These are phyloP conservation scores for Trichosporon coremiiforme DNA, from an alignment of 1,284 basidiomycete genomes.

Conservation along the genomic window DNA sequence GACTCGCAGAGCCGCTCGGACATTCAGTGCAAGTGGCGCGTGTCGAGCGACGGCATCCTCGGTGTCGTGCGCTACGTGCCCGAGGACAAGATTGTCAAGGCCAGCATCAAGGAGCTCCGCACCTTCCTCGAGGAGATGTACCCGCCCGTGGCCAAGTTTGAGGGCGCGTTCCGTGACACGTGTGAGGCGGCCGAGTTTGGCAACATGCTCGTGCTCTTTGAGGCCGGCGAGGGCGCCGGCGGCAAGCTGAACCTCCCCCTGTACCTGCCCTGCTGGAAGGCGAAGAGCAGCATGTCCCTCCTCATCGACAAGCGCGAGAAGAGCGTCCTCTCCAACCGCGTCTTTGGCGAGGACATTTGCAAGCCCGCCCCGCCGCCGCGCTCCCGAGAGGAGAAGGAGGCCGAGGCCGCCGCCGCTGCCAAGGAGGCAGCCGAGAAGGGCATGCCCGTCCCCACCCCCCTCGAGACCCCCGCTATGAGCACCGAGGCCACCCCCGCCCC, in stretches of 20 bases:
- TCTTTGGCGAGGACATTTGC: conserved; percentile 53
- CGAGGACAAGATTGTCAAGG: conserved; percentile 65
- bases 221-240: conserved; percentile 59
- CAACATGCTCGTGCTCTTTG: conserved; percentile 72
- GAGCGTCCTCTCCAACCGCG: conserved; percentile 57
- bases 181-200: conserved; percentile 58
- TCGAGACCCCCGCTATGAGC: conserved; percentile 12
- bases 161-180: conserved; percentile 60
- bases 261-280: conserved; percentile 86
- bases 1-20: conserved; percentile 58
- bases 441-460: too few species aligned
- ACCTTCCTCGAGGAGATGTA: conserved; percentile 74
- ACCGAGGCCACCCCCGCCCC: conserved; percentile 24
- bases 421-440: too few species aligned
- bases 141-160: conserved; percentile 69
- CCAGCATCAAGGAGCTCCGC: conserved; percentile 65
- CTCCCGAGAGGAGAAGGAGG: too few species aligned
- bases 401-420: too few species aligned
- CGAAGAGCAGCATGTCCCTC: conserved; percentile 75
- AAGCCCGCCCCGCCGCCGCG: too few species aligned
- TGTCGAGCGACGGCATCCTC: conserved; percentile 81
- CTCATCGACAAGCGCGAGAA: conserved; percentile 96
- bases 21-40: conserved; percentile 62
- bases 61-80: conserved; percentile 79
- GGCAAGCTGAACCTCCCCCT: conserved; percentile 72